Evolutionary conservation across 495 filamentous ascomycete species (phyloP).

Genomic region (Podospora anserina): DNA sequence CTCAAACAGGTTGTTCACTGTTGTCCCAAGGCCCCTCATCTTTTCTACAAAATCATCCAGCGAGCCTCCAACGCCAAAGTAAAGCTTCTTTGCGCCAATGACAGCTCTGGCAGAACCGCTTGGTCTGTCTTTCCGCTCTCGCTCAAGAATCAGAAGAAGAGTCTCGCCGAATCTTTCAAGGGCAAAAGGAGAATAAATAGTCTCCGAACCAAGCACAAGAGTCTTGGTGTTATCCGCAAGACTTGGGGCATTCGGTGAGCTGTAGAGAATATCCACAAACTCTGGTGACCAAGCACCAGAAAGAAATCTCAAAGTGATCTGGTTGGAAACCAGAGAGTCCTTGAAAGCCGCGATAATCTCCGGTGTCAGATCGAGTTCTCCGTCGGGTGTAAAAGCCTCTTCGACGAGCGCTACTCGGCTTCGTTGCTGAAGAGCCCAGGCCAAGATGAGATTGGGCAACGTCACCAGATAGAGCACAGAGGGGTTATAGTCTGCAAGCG

Average conservation of each 20-base stretch:
- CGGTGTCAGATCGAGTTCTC: slow-evolving; percentile 71
- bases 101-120: slow-evolving; percentile 56
- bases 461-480: slow-evolving; percentile 83
- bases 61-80: slow-evolving; percentile 94
- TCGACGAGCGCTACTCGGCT: slow-evolving; percentile 30
- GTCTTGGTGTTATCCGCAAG: slow-evolving; percentile 27
- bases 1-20: slow-evolving; percentile 60
- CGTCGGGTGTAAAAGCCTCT: slow-evolving; percentile 49
- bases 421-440: slow-evolving; percentile 61
- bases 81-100: slow-evolving; percentile 89
- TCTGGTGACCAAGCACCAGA: slow-evolving; percentile 79
- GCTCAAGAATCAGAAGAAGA: slow-evolving; percentile 60
- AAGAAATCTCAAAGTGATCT: slow-evolving; percentile 66
- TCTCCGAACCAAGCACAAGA: slow-evolving; percentile 82
- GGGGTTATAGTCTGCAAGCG: slow-evolving; percentile 86
- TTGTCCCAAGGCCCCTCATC: slow-evolving; percentile 53
- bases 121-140: slow-evolving; percentile 43
- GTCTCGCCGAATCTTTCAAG: slow-evolving; percentile 70
- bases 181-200: slow-evolving; percentile 84
- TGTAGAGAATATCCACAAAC: slow-evolving; percentile 58
- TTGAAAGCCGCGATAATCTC: slow-evolving; percentile 61
- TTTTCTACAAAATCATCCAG: slow-evolving; percentile 79
- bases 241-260: slow-evolving; percentile 21
- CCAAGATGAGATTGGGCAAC: slow-evolving; percentile 80
- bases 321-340: slow-evolving; percentile 49